Conservation (phyloP, 305 asterid species). For the Fraxinus platypoda region DNA sequence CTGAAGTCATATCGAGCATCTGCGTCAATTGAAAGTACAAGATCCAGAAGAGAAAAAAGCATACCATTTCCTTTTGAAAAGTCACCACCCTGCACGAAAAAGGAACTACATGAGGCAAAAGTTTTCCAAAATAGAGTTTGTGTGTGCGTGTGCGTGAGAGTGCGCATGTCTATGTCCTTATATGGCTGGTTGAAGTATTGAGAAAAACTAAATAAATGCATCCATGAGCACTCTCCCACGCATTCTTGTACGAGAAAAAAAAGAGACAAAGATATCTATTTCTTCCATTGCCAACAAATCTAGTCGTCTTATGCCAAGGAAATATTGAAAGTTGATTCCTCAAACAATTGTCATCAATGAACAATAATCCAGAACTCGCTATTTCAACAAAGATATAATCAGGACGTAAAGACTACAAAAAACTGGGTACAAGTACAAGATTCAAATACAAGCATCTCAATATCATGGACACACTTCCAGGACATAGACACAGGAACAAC, state of each 20-base stretch:
- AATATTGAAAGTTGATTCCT: background rate
- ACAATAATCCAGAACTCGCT: background rate
- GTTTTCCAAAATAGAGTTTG: background rate
- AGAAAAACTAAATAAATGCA: background rate
- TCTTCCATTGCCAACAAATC: background rate
- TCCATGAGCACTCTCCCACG: background rate
- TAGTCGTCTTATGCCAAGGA: background rate
- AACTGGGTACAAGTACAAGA: background rate
- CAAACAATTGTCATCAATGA: background rate
- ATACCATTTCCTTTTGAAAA: slow-evolving; percentile 96
- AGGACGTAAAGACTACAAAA: background rate
- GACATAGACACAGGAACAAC: background rate
- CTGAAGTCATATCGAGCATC: slow-evolving; percentile 58
- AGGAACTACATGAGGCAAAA: slow-evolving; percentile 23
- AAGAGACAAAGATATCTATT: background rate
- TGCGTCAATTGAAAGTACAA: slow-evolving; percentile 58
- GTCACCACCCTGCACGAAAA: slow-evolving; percentile 82
- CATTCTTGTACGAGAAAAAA: background rate
- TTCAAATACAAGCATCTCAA: background rate
- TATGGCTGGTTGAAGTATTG: background rate
- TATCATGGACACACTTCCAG: background rate
- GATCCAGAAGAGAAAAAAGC: slow-evolving; percentile 55
- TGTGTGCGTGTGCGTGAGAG: background rate
- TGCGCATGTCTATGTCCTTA: background rate
- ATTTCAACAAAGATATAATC: background rate